Evolutionary conservation across 371 early-diverging fungal species (phyloP).

Genomic region (Rhizomucor pusillus): DNA sequence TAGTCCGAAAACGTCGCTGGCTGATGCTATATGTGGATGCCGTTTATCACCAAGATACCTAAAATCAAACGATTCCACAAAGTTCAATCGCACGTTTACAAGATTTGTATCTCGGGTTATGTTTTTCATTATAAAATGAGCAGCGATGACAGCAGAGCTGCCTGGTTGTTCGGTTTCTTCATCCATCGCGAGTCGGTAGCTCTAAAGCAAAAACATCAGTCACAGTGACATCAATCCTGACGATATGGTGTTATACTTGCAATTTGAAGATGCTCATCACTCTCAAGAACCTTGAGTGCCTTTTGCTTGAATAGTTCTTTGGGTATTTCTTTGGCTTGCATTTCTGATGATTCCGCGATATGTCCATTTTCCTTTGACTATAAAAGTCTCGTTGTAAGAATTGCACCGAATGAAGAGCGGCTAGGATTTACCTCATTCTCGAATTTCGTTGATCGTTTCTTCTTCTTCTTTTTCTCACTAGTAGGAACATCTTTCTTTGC

Average conservation of each 20-base stretch:
- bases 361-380: slow-evolving; percentile 2
- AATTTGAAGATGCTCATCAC: slow-evolving; percentile 24
- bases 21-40: slow-evolving; percentile 23
- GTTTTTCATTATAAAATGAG: slow-evolving; percentile 3
- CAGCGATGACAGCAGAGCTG: slow-evolving; percentile 9
- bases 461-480: slow-evolving; percentile 23
- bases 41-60: slow-evolving; percentile 14
- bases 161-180: background rate
- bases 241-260: slow-evolving; percentile 14
- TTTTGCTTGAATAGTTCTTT: slow-evolving; percentile 13
- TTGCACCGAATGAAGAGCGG: no score
- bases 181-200: slow-evolving; percentile 7
- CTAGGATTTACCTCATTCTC: slow-evolving; percentile 1
- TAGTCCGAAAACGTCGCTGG: slow-evolving; percentile 35
- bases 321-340: slow-evolving; percentile 15
- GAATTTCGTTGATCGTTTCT: slow-evolving; percentile 14
- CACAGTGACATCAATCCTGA: slow-evolving; percentile 11
- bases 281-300: slow-evolving; percentile 10
- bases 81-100: slow-evolving; percentile 27
- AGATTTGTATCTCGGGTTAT: slow-evolving; percentile 19
- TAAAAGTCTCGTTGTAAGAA: background rate
- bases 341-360: slow-evolving; percentile 4
- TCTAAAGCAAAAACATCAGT: slow-evolving; percentile 14
- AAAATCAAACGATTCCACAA: slow-evolving; percentile 37
- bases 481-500: slow-evolving; percentile 24